These are phyloP conservation scores for Voacanga thouarsii DNA, from an alignment of 257 asterid genomes.

Conservation along the genomic window DNA sequence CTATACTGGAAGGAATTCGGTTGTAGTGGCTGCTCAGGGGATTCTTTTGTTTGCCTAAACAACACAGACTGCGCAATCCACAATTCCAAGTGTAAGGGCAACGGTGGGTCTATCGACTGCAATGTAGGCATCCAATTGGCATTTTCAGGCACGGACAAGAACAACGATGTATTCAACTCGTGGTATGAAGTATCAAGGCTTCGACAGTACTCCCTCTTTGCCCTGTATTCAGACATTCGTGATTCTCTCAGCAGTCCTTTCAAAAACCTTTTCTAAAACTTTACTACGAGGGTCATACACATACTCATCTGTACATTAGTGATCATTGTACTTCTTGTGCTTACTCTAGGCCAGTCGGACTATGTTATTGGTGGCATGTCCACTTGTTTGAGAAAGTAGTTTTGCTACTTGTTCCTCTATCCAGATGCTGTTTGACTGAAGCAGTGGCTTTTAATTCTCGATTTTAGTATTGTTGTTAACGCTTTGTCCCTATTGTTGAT, in stretches of 20 bases:
- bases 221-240: slow-evolving; percentile 50
- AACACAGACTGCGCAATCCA: slow-evolving; percentile 73
- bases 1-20: slow-evolving; percentile 84
- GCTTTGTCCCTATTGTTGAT: too few species aligned
- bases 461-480: background rate
- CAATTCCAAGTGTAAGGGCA: slow-evolving; percentile 46
- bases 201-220: slow-evolving; percentile 68
- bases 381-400: background rate
- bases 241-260: slow-evolving; percentile 53
- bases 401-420: background rate
- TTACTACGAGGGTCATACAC: background rate
- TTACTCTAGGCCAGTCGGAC: background rate
- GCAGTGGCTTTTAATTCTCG: background rate
- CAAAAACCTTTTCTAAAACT: slow-evolving; percentile 45
- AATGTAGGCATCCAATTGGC: slow-evolving; percentile 70
- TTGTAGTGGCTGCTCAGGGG: slow-evolving; percentile 55
- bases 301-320: background rate
- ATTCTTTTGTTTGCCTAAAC: slow-evolving; percentile 68
- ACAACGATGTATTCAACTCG: slow-evolving; percentile 64
- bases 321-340: background rate
- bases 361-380: background rate
- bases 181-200: slow-evolving; percentile 94
- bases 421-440: background rate
- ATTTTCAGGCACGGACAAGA: slow-evolving; percentile 78
- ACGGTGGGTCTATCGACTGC: slow-evolving; percentile 63